Evolutionary conservation across 2,329 filamentous ascomycete species (phyloP), one percentile per base, ranked within the genome.

Genomic region (Huntiella moniliformis): DNA sequence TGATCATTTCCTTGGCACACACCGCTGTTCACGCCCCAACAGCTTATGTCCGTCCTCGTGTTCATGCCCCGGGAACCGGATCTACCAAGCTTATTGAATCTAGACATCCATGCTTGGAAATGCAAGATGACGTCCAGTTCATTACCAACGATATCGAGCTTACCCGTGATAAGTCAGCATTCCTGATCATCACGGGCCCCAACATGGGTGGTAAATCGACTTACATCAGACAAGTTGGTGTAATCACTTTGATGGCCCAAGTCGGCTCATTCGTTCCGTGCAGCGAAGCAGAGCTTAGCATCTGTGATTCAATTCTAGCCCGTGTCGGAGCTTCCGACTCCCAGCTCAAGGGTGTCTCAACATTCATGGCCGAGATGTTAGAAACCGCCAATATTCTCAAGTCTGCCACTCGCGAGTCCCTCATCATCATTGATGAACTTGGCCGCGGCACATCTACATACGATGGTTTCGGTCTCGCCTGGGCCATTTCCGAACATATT

Each of bases 131-230:
- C 56, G 79, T 98, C 37, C 87, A 88, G 51, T 98, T 98, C 65
- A 98, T 98, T 62, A 95, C 88, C 47, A 98, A 98, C 60, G 88
- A 98, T 54, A 84, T 96, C 16, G 77, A 78, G 45, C 74, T 98
- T 34, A 70, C 74, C 4, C 78, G 86, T 6, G 78, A 79, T 48
- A 70, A 74, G 41, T 93, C 85, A 0, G 86, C 88, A 3, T 96
- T 98, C 63, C 70, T 95, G 35, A 88, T 95, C 64, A 95, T 96
- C 58, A 96, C 88, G 0, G 91, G 91, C 0, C 91, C 91, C 43
- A 98, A 98, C 63, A 98, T 98, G 91, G 92, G 91, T 54, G 91
- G 91, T 55, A 98, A 98, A 65, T 94, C 85, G 6, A 98, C 88
- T 0, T 98, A 95, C 60, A 98, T 98, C 57, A 82, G 92, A 13